Evolutionary conservation across 1,284 basidiomycete species (phyloP).

Genomic region (Ganoderma leucocontextum): DNA sequence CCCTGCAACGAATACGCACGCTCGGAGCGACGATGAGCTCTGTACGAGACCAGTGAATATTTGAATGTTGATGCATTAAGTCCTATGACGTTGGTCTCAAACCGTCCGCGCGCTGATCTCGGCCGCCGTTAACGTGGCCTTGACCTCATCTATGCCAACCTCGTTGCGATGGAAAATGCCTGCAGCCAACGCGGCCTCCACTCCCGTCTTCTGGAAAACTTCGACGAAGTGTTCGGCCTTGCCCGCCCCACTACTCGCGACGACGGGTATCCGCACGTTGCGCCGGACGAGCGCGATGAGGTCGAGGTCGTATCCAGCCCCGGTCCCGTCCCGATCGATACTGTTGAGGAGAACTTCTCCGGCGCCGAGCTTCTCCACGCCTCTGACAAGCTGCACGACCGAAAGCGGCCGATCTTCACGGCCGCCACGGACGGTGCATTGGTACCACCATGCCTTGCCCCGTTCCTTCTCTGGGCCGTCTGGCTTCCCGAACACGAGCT

Average conservation of each 20-base stretch:
- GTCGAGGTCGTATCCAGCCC: conserved; percentile 92
- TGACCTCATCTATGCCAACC: conserved; percentile 80
- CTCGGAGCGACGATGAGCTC: conserved; percentile 7
- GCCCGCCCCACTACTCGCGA: conserved; percentile 96
- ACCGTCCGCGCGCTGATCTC: conserved; percentile 55
- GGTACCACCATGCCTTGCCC: conserved; percentile 97
- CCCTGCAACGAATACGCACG: conserved; percentile 18
- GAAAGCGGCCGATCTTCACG: conserved; percentile 91
- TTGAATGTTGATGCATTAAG: conserved; percentile 17
- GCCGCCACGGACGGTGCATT: conserved; percentile 96
- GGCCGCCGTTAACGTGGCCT: conserved; percentile 59
- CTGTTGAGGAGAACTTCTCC: conserved; percentile 97
- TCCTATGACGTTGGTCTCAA: conserved; percentile 10
- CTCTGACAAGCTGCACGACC: conserved; percentile 90
- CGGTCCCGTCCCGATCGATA: conserved; percentile 96
- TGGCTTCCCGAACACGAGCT: conserved; percentile 67
- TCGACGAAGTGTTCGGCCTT: conserved; percentile 84
- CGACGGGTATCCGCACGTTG: conserved; percentile 89
- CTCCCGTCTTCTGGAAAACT: conserved; percentile 82
- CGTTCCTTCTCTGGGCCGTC: conserved; percentile 62
- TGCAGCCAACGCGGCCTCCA: conserved; percentile 95
- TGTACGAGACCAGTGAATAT: not conserved
- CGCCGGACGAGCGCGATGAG: conserved; percentile 82
- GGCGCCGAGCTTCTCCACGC: conserved; percentile 90
- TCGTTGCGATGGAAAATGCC: conserved; percentile 97